These are phyloP conservation scores for Ettlia oleoabundans DNA, from an alignment of 139 green algal genomes.

Conservation along the genomic window DNA sequence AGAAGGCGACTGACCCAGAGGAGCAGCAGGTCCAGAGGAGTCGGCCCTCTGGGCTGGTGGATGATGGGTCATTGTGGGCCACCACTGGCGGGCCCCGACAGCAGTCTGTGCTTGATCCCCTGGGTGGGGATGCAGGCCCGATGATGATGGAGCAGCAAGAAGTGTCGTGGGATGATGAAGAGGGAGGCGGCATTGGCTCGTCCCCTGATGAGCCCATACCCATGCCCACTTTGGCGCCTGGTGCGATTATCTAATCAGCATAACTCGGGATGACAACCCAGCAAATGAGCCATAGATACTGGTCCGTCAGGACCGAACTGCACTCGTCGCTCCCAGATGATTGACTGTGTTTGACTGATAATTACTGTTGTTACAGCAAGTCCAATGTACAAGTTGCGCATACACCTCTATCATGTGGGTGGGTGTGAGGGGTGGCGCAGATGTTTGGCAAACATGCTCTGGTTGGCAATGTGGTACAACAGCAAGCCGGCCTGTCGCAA, in stretches of 20 bases:
- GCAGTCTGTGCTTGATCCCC: background rate
- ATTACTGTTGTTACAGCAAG: background rate
- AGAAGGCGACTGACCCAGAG: background rate
- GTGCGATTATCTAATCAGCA: background rate
- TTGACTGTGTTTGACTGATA: no score
- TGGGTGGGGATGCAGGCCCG: slow-evolving; percentile 20
- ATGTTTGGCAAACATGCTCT: no score
- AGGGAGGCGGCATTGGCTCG: background rate
- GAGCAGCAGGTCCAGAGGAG: slow-evolving; percentile 1
- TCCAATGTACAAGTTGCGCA: background rate
- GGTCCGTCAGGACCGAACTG: no score
- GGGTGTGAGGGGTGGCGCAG: background rate
- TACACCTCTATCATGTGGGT: background rate
- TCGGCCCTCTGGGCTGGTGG: background rate
- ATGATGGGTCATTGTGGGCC: slow-evolving; percentile 11
- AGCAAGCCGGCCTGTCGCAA: background rate
- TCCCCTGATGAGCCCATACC: background rate
- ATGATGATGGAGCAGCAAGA: no score
- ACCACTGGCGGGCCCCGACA: background rate
- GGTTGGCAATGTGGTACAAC: background rate
- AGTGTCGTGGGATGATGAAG: slow-evolving; percentile 22
- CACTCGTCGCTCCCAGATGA: no score
- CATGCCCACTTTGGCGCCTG: background rate
- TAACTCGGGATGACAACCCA: no score
- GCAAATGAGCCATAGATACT: no score